phyloP scores from a whole-genome alignment of 345 rosid genomes.

The Citrus maxima region DNA sequence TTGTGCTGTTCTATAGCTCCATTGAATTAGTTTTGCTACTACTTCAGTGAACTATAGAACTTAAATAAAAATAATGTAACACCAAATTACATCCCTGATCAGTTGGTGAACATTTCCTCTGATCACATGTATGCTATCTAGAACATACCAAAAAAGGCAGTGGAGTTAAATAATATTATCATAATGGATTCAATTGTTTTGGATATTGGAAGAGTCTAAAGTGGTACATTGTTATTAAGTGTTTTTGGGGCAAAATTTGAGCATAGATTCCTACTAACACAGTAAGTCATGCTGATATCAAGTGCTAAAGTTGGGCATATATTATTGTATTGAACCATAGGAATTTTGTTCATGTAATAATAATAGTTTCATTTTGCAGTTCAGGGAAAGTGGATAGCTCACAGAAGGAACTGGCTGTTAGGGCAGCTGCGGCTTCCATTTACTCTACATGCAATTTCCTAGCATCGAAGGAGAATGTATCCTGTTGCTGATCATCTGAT shows the following conservation, averaged over 20 bases:
- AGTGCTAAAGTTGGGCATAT: not conserved
- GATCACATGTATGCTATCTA: too few relatives aligned
- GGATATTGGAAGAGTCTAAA: too few relatives aligned
- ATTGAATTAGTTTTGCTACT: not conserved
- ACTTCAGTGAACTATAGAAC: not conserved
- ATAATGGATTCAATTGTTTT: too few relatives aligned
- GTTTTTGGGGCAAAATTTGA: too few relatives aligned
- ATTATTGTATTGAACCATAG: not conserved
- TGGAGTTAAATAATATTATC: too few relatives aligned
- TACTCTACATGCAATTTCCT: slow-evolving; percentile 83
- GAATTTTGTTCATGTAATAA: not conserved
- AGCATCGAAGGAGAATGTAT: slow-evolving; percentile 58
- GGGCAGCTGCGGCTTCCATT: slow-evolving; percentile 97
- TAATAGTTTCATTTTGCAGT: slow-evolving; percentile 30
- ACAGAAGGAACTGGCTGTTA: slow-evolving; percentile 65
- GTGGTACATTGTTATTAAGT: too few relatives aligned
- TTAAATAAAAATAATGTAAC: too few relatives aligned
- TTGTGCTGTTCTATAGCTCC: not conserved
- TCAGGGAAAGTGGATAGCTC: slow-evolving; percentile 35
- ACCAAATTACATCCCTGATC: too few relatives aligned
- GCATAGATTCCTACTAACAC: not conserved
- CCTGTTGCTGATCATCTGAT: slow-evolving; percentile 49
- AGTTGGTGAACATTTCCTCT: too few relatives aligned
- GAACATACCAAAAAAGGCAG: too few relatives aligned
- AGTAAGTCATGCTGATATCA: not conserved